Percentiles rank a stretch among this genome's conserved stretches.
Conservation (phyloP, 2,329 filamentous ascomycete species). For the Lanzia echinophila region DNA sequence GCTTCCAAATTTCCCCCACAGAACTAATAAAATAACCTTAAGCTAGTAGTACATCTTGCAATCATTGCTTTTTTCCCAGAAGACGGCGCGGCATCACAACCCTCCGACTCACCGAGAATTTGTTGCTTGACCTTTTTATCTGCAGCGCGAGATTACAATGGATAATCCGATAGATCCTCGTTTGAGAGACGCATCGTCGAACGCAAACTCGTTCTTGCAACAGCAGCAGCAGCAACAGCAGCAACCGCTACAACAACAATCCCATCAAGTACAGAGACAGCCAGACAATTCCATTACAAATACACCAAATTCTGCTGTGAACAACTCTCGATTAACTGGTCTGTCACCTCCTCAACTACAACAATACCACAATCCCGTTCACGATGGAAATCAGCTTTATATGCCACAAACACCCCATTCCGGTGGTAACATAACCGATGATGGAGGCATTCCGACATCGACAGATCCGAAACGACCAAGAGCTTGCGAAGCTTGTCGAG, state of each 20-base stretch:
- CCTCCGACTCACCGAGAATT: background rate
- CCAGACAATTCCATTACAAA: background rate
- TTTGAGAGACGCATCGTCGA: slow-evolving; percentile 11
- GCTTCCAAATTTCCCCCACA: too few species aligned
- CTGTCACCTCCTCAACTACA: slow-evolving; percentile 7
- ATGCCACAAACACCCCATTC: slow-evolving; percentile 25
- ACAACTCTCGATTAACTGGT: slow-evolving; percentile 2
- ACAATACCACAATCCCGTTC: slow-evolving; percentile 9
- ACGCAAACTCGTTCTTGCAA: slow-evolving; percentile 6
- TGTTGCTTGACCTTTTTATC: background rate
- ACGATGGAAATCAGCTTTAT: slow-evolving; percentile 12
- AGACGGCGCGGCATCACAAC: slow-evolving; percentile 5
- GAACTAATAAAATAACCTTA: too few species aligned
- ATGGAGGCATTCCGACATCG: slow-evolving; percentile 16
- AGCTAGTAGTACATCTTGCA: too few species aligned
- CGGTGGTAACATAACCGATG: slow-evolving; percentile 13
- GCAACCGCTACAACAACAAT: background rate
- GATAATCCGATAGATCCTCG: slow-evolving; percentile 12
- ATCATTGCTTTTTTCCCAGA: too few species aligned
- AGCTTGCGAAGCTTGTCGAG: slow-evolving; percentile 38
- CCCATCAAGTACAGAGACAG: slow-evolving; percentile 1
- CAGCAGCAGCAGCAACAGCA: background rate
- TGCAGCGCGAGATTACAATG: background rate
- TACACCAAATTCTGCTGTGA: slow-evolving; percentile 6
- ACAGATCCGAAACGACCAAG: slow-evolving; percentile 31